These are phyloP conservation scores for Solanum ossicruentum DNA, from an alignment of 257 asterid species.

Conservation along the genomic window DNA sequence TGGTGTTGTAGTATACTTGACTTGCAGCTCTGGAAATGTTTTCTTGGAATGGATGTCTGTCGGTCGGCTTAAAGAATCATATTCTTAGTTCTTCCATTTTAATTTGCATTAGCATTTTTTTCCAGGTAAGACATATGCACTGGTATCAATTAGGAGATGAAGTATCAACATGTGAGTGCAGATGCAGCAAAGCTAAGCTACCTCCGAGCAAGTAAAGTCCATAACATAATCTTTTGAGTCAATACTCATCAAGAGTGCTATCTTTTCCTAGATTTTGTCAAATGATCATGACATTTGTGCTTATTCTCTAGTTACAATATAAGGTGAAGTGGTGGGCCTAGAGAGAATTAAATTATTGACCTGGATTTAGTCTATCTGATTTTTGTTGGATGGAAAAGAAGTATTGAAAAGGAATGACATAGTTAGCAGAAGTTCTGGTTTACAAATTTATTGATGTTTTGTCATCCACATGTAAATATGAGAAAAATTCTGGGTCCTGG, in stretches of 20 bases:
- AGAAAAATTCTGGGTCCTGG: background rate
- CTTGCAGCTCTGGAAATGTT: background rate
- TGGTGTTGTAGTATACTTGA: background rate
- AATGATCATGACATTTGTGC: background rate
- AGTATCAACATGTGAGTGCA: conserved; percentile 81
- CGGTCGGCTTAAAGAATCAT: background rate
- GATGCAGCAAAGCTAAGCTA: conserved; percentile 81
- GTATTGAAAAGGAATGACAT: background rate
- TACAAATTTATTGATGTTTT: background rate
- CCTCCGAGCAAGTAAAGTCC: conserved; percentile 86
- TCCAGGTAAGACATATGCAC: conserved; percentile 90
- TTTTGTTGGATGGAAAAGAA: background rate
- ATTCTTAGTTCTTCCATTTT: background rate
- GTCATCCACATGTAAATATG: background rate
- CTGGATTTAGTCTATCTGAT: background rate
- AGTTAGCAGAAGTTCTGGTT: background rate
- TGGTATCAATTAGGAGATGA: conserved; percentile 81
- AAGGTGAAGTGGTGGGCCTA: background rate
- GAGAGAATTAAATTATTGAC: background rate
- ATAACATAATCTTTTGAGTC: background rate
- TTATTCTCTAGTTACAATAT: background rate
- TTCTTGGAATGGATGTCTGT: background rate
- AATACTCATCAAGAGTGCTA: background rate
- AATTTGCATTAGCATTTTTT: background rate
- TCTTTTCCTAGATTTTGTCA: background rate